Conservation (phyloP, 306 rosid species). For the Castanea crenata region DNA sequence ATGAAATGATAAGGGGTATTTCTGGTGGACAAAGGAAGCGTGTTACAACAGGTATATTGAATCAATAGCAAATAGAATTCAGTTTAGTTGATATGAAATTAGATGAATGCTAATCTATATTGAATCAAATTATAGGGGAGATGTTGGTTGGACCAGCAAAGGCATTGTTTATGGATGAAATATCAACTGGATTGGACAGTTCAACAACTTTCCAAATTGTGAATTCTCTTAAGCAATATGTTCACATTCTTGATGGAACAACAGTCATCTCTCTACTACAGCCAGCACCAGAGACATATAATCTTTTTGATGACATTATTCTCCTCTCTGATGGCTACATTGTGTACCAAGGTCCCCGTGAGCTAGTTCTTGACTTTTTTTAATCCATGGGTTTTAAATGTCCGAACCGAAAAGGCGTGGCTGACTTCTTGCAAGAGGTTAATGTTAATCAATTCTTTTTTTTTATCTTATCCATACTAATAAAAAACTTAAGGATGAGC, state of each 20-base stretch:
- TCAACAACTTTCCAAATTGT: slow-evolving; percentile 55
- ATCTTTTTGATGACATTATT: slow-evolving; percentile 51
- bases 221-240: slow-evolving; percentile 38
- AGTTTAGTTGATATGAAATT: background rate
- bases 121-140: slow-evolving; percentile 33
- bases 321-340: slow-evolving; percentile 54
- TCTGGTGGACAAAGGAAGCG: slow-evolving; percentile 59
- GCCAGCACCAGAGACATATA: slow-evolving; percentile 63
- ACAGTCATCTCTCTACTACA: slow-evolving; percentile 49
- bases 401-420: slow-evolving; percentile 59
- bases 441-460: background rate
- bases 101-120: background rate
- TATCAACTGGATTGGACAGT: slow-evolving; percentile 62
- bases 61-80: background rate
- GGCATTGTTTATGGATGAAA: slow-evolving; percentile 56
- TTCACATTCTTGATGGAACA: slow-evolving; percentile 52
- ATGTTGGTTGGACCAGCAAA: slow-evolving; percentile 58
- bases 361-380: slow-evolving; percentile 43
- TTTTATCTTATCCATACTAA: background rate
- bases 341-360: slow-evolving; percentile 57
- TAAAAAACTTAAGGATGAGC: background rate
- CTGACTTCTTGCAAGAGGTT: slow-evolving; percentile 60
- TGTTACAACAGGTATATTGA: slow-evolving; percentile 42
- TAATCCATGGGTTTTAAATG: slow-evolving; percentile 47
- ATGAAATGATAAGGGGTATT: slow-evolving; percentile 52